Conservation (phyloP, 495 filamentous ascomycete species). For the Cairneyella variabilis region DNA sequence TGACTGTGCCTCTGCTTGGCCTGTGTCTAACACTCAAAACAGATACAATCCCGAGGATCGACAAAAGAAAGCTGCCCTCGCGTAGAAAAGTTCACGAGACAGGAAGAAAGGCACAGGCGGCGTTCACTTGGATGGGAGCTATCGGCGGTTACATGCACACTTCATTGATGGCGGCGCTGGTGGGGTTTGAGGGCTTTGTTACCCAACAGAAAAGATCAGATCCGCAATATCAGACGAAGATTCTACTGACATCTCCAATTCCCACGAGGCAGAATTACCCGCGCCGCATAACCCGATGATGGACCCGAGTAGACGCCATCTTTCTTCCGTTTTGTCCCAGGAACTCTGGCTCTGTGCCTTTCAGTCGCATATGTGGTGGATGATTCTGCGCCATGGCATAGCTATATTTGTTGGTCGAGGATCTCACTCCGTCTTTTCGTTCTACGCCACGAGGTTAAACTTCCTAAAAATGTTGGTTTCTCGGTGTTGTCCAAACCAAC, state of each 20-base stretch:
- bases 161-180: conserved; percentile 18
- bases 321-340: not conserved
- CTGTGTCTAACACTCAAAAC: conserved; percentile 3
- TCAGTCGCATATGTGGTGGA: conserved; percentile 7
- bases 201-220: conserved; percentile 6
- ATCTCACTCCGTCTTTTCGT: conserved; percentile 1
- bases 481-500: not conserved
- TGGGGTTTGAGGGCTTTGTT: conserved; percentile 8
- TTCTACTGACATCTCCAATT: conserved; percentile 6
- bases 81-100: not conserved
- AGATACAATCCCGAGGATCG: conserved; percentile 31
- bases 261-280: not conserved
- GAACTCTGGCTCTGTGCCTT: conserved; percentile 15
- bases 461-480: not conserved
- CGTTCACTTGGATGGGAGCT: not conserved
- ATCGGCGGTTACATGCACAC: conserved; percentile 19
- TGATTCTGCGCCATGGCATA: conserved; percentile 1
- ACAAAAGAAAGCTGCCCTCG: conserved; percentile 26
- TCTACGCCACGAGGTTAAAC: conserved; percentile 12
- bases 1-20: not conserved
- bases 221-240: conserved; percentile 11
- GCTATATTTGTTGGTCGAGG: conserved; percentile 1
- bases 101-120: conserved; percentile 10
- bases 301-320: conserved; percentile 4
- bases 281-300: conserved; percentile 1